These are phyloP conservation scores for Trichoderma afroharzianum DNA, from an alignment of 2,329 filamentous ascomycete genomes.

Conservation along the genomic window DNA sequence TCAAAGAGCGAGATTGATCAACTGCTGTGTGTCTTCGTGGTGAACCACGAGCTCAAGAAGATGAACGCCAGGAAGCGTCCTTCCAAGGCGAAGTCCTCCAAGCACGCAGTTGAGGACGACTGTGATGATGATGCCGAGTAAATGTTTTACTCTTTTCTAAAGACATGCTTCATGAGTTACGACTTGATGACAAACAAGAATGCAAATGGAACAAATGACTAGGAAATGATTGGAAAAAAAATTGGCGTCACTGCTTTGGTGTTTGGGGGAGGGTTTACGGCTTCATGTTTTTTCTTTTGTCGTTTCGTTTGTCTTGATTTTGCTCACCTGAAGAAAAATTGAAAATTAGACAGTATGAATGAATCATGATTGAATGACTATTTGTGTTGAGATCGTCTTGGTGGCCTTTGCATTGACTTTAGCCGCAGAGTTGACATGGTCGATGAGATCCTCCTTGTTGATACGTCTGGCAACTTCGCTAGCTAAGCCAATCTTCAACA, in stretches of 20 bases:
- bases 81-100: conserved; percentile 26
- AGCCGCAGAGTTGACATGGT: conserved; percentile 32
- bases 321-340: conserved; percentile 6
- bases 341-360: conserved; percentile 13
- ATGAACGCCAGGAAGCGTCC: conserved; percentile 34
- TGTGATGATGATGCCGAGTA: conserved; percentile 28
- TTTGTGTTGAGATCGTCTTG: conserved; percentile 33
- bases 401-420: conserved; percentile 32
- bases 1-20: conserved; percentile 32
- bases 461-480: conserved; percentile 29
- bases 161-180: conserved; percentile 13
- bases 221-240: conserved; percentile 2
- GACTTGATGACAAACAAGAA: conserved; percentile 2
- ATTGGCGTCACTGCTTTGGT: background rate
- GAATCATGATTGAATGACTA: conserved; percentile 27
- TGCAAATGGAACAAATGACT: background rate
- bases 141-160: background rate
- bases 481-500: conserved; percentile 35
- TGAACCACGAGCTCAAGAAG: conserved; percentile 40
- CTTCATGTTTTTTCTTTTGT: background rate
- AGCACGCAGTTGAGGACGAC: conserved; percentile 23
- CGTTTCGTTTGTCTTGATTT: conserved; percentile 5
- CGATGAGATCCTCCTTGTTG: conserved; percentile 32
- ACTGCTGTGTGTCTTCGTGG: conserved; percentile 34
- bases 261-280: background rate